Base-by-base conservation (phyloP, 1,284 basidiomycete species). In the Takashimella koratensis region DNA sequence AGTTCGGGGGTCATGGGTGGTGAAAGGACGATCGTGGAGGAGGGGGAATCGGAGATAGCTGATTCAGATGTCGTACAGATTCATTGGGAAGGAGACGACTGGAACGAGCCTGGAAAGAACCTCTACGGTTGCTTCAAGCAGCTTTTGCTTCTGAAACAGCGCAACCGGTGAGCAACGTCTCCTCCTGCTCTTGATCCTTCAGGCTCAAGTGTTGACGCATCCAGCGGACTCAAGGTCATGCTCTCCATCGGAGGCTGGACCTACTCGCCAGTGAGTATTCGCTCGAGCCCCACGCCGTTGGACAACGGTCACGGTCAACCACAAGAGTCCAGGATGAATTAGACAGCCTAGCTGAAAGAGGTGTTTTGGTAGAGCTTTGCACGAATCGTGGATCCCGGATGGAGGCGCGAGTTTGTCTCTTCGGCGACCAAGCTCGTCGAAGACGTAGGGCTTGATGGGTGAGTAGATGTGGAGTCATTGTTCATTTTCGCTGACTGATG, bases 391-490 rank as follows among this genome's bases (percentile, higher is more conserved):
- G 85, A 63, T 81, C 81, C 42, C 68, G 79, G 53, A 45, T 83
- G 42, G 66, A 84, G 89, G 13, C 76, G 80, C 10, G 84, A 76
- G 4, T 97, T 96, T 66, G 87, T 91, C 42, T 70, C 74, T 39
- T 83, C 79, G 45, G 86, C 87, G 0, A 83, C 94, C 36, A 79
- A 82, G 52, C 70, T 93, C 6, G 80, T 95, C 36, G 86, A 92
- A 67, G 85, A 95, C 71, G 88, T 90, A 56, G 92, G 90, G 0
- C 82, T 97, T 40, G 92, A 95, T 62, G 92, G 92, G 85, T 85
- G 63, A 57, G 84, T 24, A 10, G 16, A 26, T 52, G 42, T 36
- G 8, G 30, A 36, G 8, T 36, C 16, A 8, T 36, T 8, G 8
- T 36, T 36, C 30, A 36, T 36, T 36, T 36, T 36, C 8, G 8